These are phyloP conservation scores for Thermothelomyces thermophilus DNA, from an alignment of 2,329 filamentous ascomycete species.

Conservation along the genomic window DNA sequence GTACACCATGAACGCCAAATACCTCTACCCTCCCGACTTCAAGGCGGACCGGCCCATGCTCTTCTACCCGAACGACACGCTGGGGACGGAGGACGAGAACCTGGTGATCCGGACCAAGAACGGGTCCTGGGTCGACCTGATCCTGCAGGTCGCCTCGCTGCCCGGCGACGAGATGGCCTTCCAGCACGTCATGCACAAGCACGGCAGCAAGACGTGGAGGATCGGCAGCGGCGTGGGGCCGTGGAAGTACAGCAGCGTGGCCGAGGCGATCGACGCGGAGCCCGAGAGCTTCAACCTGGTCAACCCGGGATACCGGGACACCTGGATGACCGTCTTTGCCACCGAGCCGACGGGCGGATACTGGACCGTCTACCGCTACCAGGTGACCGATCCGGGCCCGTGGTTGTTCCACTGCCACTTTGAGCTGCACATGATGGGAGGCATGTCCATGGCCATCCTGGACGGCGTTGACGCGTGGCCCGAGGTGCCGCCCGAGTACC, in stretches of 20 bases:
- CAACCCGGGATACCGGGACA: background rate
- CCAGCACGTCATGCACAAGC: background rate
- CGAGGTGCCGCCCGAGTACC: background rate
- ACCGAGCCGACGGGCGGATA: background rate
- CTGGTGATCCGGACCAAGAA: background rate
- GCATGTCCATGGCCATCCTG: background rate
- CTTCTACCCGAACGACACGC: background rate
- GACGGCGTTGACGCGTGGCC: background rate
- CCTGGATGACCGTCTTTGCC: background rate
- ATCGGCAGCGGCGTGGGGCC: background rate
- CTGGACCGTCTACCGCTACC: background rate
- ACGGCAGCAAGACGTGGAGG: background rate
- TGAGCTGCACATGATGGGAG: background rate
- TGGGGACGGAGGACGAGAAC: background rate
- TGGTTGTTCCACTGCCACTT: background rate
- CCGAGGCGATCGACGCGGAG: background rate
- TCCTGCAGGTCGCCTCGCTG: background rate
- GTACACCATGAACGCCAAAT: background rate
- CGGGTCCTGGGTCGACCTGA: background rate
- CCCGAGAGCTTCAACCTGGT: background rate
- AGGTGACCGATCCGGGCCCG: background rate
- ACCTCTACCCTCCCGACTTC: background rate
- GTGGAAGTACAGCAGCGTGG: background rate
- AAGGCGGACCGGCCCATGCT: background rate
- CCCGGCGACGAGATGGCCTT: background rate